Evolutionary conservation across 768 basidiomycete genomes (phyloP).

Genomic region (Russula olivacea): DNA sequence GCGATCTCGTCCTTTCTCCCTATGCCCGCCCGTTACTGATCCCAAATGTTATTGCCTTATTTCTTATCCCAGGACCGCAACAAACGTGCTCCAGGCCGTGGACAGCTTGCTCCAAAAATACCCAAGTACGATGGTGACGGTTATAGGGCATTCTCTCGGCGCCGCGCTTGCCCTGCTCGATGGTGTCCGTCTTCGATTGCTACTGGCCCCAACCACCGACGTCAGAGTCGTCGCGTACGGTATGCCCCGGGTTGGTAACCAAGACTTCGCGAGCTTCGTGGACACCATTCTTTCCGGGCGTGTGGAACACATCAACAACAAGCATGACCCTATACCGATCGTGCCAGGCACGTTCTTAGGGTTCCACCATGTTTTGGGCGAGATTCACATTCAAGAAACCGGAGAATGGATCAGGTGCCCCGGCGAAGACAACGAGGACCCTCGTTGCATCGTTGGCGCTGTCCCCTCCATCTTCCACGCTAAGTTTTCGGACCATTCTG

Average conservation of each 20-base stretch:
- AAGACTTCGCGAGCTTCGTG: conserved; percentile 31
- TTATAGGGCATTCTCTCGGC: conserved; percentile 35
- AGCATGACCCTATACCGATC: conserved; percentile 46
- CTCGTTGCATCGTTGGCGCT: neutral
- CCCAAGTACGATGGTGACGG: conserved; percentile 38
- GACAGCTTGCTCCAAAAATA: conserved; percentile 34
- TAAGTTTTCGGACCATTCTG: neutral
- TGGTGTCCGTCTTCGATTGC: conserved; percentile 27
- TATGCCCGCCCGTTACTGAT: neutral
- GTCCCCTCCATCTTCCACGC: neutral
- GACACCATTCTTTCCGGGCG: conserved; percentile 24
- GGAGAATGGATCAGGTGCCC: conserved; percentile 40
- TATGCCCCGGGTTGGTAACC: conserved; percentile 43
- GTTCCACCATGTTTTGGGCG: conserved; percentile 47
- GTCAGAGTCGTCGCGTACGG: conserved; percentile 43
- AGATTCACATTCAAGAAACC: conserved; percentile 44
- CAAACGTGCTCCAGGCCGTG: conserved; percentile 37
- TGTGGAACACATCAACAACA: conserved; percentile 34
- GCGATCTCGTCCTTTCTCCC: neutral
- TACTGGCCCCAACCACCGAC: conserved; percentile 28
- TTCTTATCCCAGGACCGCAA: conserved; percentile 32
- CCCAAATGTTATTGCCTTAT: neutral
- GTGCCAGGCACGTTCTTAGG: conserved; percentile 45
- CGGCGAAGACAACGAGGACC: conserved; percentile 26
- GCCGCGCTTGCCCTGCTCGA: conserved; percentile 31